Conservation (phyloP, 2,329 filamentous ascomycete species). For the Colletotrichum sp. region DNA sequence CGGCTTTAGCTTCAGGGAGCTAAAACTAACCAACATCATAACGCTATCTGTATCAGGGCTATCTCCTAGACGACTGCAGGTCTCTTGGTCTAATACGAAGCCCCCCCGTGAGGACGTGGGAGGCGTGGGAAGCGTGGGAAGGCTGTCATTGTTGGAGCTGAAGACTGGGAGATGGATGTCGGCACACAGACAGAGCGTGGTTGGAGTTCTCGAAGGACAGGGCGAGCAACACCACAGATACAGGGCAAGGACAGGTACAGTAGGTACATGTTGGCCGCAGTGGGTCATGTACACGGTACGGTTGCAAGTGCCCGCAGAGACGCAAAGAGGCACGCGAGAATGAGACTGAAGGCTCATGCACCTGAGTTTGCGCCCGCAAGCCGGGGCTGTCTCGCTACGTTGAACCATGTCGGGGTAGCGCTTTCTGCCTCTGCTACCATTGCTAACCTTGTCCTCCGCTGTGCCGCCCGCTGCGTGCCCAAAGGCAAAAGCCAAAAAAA, state of each 20-base stretch:
- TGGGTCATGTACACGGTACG: neutral
- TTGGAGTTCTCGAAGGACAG: neutral
- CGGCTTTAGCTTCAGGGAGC: neutral
- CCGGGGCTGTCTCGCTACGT: conserved; percentile 7
- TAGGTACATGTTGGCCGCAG: neutral
- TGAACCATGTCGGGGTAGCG: conserved; percentile 7
- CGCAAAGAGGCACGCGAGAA: neutral
- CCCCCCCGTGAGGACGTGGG: neutral
- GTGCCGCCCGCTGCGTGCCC: conserved; percentile 18
- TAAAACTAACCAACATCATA: neutral
- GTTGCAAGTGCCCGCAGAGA: neutral
- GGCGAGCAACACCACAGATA: neutral
- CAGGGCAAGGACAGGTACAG: neutral
- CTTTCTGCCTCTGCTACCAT: neutral
- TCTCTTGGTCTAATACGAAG: neutral
- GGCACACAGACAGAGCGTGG: neutral
- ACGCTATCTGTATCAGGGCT: neutral
- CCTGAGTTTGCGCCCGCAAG: conserved; percentile 15
- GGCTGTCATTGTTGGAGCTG: neutral
- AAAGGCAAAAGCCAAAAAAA: conserved; percentile 17
- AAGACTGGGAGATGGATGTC: neutral
- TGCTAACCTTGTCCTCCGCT: conserved; percentile 14
- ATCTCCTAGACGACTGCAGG: neutral
- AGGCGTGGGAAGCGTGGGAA: neutral
- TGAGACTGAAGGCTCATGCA: conserved; percentile 17